A percentile compares a stretch with the other conserved stretches of the same genome.
These are phyloP conservation scores for Ophiognomonia clavigignenti-juglandacearum DNA, from an alignment of 2,329 filamentous ascomycete genomes.

Conservation along the genomic window DNA sequence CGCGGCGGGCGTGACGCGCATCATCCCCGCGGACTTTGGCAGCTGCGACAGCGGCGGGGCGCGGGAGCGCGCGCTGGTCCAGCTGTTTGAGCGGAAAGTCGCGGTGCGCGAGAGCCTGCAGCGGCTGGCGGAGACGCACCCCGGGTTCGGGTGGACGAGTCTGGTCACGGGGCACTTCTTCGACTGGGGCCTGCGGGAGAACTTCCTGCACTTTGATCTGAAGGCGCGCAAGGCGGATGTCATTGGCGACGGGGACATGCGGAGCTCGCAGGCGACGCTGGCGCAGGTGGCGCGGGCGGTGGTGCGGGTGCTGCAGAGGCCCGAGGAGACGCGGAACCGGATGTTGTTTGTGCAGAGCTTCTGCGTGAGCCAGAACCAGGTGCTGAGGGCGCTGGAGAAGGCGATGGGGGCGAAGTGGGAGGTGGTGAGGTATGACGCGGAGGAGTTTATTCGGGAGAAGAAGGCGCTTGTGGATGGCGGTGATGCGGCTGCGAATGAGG, in stretches of 20 bases:
- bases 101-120: slow-evolving; percentile 27
- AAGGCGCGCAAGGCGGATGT: slow-evolving; percentile 26
- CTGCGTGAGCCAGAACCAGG: slow-evolving; percentile 31
- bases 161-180: slow-evolving; percentile 36
- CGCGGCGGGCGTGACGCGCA: slow-evolving; percentile 29
- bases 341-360: slow-evolving; percentile 37
- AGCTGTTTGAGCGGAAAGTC: slow-evolving; percentile 30
- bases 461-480: slow-evolving; percentile 33
- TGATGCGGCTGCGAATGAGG: slow-evolving; percentile 34
- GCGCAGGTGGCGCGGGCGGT: slow-evolving; percentile 28
- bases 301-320: slow-evolving; percentile 25
- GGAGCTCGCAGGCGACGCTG: slow-evolving; percentile 32
- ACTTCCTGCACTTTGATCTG: slow-evolving; percentile 32
- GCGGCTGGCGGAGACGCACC: slow-evolving; percentile 20
- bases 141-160: slow-evolving; percentile 31
- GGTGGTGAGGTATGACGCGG: slow-evolving; percentile 29
- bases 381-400: slow-evolving; percentile 28
- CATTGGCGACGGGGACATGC: slow-evolving; percentile 27
- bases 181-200: slow-evolving; percentile 33
- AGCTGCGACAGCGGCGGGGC: slow-evolving; percentile 32
- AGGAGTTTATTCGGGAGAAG: slow-evolving; percentile 33
- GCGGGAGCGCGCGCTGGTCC: slow-evolving; percentile 30
- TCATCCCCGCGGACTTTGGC: slow-evolving; percentile 37
- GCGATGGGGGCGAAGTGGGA: slow-evolving; percentile 27
- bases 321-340: slow-evolving; percentile 26